A percentile compares a stretch with the other conserved stretches of the same genome.
These are phyloP conservation scores for Pleurotus citrinopileatus DNA, from an alignment of 768 basidiomycete species.

Conservation along the genomic window DNA sequence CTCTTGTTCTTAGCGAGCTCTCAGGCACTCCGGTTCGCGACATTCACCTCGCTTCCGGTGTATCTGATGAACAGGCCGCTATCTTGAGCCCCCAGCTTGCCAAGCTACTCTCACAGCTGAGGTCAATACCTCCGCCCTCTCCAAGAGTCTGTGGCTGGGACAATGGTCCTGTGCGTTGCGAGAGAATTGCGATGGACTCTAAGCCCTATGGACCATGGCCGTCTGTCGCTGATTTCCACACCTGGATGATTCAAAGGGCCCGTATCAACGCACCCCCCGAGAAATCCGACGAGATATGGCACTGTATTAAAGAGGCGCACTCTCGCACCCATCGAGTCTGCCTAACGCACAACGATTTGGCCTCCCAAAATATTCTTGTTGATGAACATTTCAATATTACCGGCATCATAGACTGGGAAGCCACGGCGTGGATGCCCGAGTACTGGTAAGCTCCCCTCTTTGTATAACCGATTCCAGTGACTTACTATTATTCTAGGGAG, in stretches of 20 bases:
- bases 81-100: conserved; percentile 10
- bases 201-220: conserved; percentile 12
- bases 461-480: neutral
- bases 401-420: conserved; percentile 21
- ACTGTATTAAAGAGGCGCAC: conserved; percentile 9
- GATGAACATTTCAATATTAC: conserved; percentile 17
- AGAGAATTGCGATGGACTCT: neutral
- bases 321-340: conserved; percentile 11
- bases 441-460: conserved; percentile 14
- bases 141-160: neutral
- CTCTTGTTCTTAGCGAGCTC: conserved; percentile 13
- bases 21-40: conserved; percentile 11
- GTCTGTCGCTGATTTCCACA: conserved; percentile 12
- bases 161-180: neutral
- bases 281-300: conserved; percentile 6
- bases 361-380: conserved; percentile 32
- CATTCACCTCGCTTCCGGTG: conserved; percentile 3
- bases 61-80: conserved; percentile 5
- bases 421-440: conserved; percentile 19
- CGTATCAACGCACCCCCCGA: conserved; percentile 3
- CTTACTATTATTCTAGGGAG: neutral
- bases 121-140: conserved; percentile 7
- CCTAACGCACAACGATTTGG: conserved; percentile 33
- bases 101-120: conserved; percentile 10
- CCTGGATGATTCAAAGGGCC: neutral